Evolutionary conservation across 2,329 filamentous ascomycete genomes (phyloP), one percentile per base, ranked within the genome.

Genomic region (Ophiocordyceps polyrhachis-furcata): DNA sequence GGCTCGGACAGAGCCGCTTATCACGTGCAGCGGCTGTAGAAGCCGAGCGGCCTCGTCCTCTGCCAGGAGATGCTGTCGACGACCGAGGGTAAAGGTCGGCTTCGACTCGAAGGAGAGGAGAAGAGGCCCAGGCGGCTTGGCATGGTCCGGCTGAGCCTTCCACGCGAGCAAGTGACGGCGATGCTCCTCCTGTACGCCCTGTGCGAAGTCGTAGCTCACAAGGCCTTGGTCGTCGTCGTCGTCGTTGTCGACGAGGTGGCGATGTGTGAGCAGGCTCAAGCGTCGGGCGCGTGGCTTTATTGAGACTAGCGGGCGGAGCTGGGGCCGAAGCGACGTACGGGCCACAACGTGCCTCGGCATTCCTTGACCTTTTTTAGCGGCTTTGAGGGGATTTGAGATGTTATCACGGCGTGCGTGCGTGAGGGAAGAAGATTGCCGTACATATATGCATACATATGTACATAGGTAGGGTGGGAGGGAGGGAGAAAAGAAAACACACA

Each of bases 21-120:
- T 17, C 38, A 70, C 53, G 23, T 48, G 50, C 23, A 74, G 57
- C 2, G 65, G 64, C 4, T 58, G 59, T 8, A 52, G 57, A 38
- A 79, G 62, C 2, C 65, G 62, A 4, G 54, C 56, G 2, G 64
- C 60, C 51, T 80, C 72, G 1, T 54, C 51, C 0, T 55, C 44
- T 1, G 66, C 63, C 3, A 83, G 50, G 61, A 55, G 47, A 53
- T 58, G 60, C 55, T 95, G 87, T 29, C 91, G 82, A 6, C 89
- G 81, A 45, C 91, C 91, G 51, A 88, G 82, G 14, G 89, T 95
- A 63, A 91, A 95, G 42, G 87, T 85, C 1, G 88, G 86, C 31
- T 71, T 65, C 42, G 87, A 83, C 45, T 84, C 79, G 62, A 93
- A 91, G 50, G 85, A 87, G 49, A 96, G 69, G 50, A 96, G 69